Base-by-base conservation (phyloP, 2,329 filamentous ascomycete species). In the Fusarium circinatum region DNA sequence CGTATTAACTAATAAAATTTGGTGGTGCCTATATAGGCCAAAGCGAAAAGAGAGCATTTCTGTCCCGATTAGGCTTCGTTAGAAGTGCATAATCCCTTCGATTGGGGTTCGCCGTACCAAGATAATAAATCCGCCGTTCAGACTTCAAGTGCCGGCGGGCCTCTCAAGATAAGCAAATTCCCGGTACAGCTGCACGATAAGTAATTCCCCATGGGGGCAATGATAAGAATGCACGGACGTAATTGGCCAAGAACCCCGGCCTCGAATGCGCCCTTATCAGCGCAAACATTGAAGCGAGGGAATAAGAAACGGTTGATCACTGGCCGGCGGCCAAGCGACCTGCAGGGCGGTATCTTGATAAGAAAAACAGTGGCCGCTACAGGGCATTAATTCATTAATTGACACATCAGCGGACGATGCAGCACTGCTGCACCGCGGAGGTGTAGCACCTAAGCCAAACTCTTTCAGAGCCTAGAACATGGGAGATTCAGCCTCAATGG, bases 351-450 rank as follows among this genome's bases (percentile, higher is more conserved):
- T 66, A 70, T 56, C 61, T 18, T 56, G 68, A 70, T 70, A 70
- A 70, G 54, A 24, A 10, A 30, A 32, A 20, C 10, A 15, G 14
- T 63, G 58, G 47, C 11, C 17, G 28, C 9, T 55, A 39, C n/a
- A 56, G 26, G 45, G 36, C 38, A 70, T 59, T 70, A 57, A 65
- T 55, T 70, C 66, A 70, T 70, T 41, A 48, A n/a, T 60, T 70
- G 66, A 70, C 67, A 70, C 65, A 70, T 70, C 65, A 24, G 18
- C n/a, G 22, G 34, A 24, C 14, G 18, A 14, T 11, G 41, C 39
- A 42, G 10, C 20, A 20, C 7, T 67, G 15, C 13, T 13, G 7
- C 11, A 59, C 67, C 67, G 67, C 67, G 67, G 67, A 70, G 52
- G 32, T 70, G 32, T 20, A 44, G n/a, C 26, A 24, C 41, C 39